Percentiles rank a stretch among this genome's conserved stretches.
Evolutionary conservation across 306 rosid genomes (phyloP).

Genomic region (Gastrolobium bilobum): DNA sequence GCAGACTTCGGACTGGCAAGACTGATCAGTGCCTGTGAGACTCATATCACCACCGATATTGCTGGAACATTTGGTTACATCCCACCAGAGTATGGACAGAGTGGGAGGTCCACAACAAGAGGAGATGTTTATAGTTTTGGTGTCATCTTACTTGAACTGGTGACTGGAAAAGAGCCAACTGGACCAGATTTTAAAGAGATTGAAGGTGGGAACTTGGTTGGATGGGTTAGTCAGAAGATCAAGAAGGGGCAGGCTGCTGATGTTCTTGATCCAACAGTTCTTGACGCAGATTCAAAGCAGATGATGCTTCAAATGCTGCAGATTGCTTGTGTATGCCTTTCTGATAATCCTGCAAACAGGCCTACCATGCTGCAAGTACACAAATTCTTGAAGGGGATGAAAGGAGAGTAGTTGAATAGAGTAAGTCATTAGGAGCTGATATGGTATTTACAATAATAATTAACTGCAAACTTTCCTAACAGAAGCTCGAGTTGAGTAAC

Average conservation of each 20-base stretch:
- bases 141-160: slow-evolving; percentile 88
- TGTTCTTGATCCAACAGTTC: slow-evolving; percentile 82
- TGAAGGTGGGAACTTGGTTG: slow-evolving; percentile 97
- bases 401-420: slow-evolving; percentile 57
- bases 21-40: slow-evolving; percentile 94
- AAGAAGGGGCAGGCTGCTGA: slow-evolving; percentile 77
- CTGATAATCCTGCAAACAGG: slow-evolving; percentile 90
- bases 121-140: slow-evolving; percentile 98
- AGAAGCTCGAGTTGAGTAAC: slow-evolving; percentile 28
- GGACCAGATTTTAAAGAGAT: slow-evolving; percentile 92
- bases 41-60: slow-evolving; percentile 87
- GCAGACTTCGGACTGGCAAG: slow-evolving; percentile 97
- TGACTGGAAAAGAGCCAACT: slow-evolving; percentile 96
- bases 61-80: slow-evolving; percentile 99
- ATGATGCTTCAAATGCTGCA: slow-evolving; percentile 84
- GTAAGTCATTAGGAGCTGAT: slow-evolving; percentile 11
- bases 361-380: slow-evolving; percentile 95
- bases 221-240: slow-evolving; percentile 90
- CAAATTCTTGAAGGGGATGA: slow-evolving; percentile 79
- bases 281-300: slow-evolving; percentile 78
- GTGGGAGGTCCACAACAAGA: slow-evolving; percentile 88
- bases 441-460: slow-evolving; percentile 27
- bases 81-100: slow-evolving; percentile 99
- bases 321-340: slow-evolving; percentile 83
- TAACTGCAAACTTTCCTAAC: slow-evolving; percentile 48